These are phyloP conservation scores for Areca catechu DNA, from an alignment of 176 grass and related monocot species.

Conservation along the genomic window DNA sequence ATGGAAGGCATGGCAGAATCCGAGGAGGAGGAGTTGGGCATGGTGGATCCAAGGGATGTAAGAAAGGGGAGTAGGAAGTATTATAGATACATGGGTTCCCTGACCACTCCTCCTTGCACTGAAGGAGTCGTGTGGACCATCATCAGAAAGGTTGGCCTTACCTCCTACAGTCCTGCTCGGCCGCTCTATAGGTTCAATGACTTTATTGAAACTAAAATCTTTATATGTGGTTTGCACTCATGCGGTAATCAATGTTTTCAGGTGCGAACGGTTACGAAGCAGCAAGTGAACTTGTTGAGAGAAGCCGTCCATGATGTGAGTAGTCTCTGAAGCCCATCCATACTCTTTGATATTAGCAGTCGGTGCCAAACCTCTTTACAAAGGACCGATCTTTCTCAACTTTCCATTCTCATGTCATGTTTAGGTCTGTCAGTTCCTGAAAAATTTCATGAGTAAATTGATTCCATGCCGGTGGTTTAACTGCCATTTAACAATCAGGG, in stretches of 20 bases:
- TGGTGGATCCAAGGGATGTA: constrained; percentile 23
- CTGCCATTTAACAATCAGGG: too few species aligned
- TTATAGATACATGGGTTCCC: constrained; percentile 71
- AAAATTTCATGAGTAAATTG: too few species aligned
- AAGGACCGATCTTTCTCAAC: not conserved
- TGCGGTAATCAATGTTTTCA: constrained; percentile 2
- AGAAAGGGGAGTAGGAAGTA: constrained; percentile 34
- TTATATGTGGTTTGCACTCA: not conserved
- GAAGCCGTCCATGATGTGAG: constrained; percentile 64
- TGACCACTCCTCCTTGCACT: constrained; percentile 57
- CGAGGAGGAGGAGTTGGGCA: constrained; percentile 27
- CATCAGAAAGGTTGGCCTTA: constrained; percentile 32
- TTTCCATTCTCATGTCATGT: not conserved
- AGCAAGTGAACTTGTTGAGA: constrained; percentile 52
- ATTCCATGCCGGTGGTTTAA: too few species aligned
- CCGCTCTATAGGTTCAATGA: not conserved
- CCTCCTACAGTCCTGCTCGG: not conserved
- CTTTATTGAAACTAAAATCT: not conserved
- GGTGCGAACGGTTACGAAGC: constrained; percentile 39
- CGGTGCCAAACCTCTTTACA: not conserved
- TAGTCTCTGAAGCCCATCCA: not conserved
- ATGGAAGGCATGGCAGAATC: constrained; percentile 12
- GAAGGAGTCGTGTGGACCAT: constrained; percentile 79
- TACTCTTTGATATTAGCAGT: not conserved
- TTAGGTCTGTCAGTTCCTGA: too few species aligned